phyloP scores from a whole-genome alignment of 305 asterid genomes.

The Fraxinus xanthoxyloides region DNA sequence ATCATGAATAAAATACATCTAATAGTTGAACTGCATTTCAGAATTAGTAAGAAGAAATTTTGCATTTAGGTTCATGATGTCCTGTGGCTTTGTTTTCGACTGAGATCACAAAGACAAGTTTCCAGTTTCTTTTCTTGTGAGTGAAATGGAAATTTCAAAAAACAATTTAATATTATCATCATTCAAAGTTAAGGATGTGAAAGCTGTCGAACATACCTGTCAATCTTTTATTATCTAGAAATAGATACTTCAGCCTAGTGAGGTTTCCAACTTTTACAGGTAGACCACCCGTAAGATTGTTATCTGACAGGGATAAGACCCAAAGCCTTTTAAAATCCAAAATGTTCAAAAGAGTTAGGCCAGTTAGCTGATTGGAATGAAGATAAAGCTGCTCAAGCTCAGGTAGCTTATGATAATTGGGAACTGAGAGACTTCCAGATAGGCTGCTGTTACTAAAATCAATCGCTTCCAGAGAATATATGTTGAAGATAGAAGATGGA shows the following conservation, averaged over 20 bases:
- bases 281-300: conserved; percentile 12
- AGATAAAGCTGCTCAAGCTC: neutral
- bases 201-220: neutral
- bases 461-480: conserved; percentile 17
- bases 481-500: conserved; percentile 18
- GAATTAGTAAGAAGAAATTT: neutral
- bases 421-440: conserved; percentile 13
- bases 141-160: neutral
- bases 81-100: neutral
- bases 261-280: conserved; percentile 15
- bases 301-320: neutral
- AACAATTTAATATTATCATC: neutral
- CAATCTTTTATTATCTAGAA: neutral
- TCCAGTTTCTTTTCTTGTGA: neutral
- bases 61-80: neutral
- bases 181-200: neutral
- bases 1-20: neutral
- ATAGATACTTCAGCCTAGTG: neutral
- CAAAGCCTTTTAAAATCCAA: conserved; percentile 1
- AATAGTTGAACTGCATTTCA: neutral
- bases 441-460: neutral
- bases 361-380: neutral
- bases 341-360: conserved; percentile 4
- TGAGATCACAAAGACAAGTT: neutral
- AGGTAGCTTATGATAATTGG: conserved; percentile 5